A percentile compares a stretch with the other conserved stretches of the same genome.
Evolutionary conservation across 495 filamentous ascomycete species (phyloP).

Genomic region (Pyrenula aspistea): DNA sequence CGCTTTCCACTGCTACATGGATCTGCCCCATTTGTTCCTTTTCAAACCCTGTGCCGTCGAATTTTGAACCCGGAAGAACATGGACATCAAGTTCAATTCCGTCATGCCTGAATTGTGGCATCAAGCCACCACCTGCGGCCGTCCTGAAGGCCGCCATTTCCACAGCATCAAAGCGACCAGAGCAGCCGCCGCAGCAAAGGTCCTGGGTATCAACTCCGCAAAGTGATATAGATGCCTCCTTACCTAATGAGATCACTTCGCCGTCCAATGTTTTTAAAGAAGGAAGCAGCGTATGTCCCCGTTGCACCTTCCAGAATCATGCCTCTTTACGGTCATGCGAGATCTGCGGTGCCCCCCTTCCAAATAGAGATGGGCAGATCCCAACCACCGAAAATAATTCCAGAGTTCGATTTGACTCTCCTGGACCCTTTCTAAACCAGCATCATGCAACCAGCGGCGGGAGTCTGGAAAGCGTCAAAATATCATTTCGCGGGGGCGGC

Average conservation of each 20-base stretch:
- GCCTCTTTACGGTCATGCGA: conserved; percentile 78
- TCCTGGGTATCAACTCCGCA: too few species aligned
- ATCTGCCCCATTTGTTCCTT: conserved; percentile 95
- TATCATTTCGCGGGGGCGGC: conserved; percentile 72
- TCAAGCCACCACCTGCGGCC: conserved; percentile 73
- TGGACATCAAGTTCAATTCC: conserved; percentile 64
- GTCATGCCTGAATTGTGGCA: conserved; percentile 86
- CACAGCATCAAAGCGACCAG: conserved; percentile 43
- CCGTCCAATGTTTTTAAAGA: conserved; percentile 1
- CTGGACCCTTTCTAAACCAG: conserved; percentile 51
- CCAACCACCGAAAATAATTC: conserved; percentile 14
- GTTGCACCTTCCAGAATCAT: conserved; percentile 92
- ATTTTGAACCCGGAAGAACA: conserved; percentile 74
- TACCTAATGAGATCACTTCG: background rate
- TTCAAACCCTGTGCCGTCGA: conserved; percentile 88
- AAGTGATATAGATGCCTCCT: background rate
- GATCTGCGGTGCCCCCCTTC: conserved; percentile 73
- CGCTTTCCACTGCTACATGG: conserved; percentile 64
- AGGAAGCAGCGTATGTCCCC: conserved; percentile 42
- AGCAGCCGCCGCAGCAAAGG: conserved; percentile 7
- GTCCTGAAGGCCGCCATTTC: conserved; percentile 76
- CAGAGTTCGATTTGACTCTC: conserved; percentile 50
- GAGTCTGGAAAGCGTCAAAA: conserved; percentile 64
- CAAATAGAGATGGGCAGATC: conserved; percentile 4
- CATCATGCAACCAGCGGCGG: conserved; percentile 33